Percentiles rank a stretch among this genome's conserved stretches.
Evolutionary conservation across 2,329 filamentous ascomycete species (phyloP).

Genomic region (Pseudogymnoascus sp.): DNA sequence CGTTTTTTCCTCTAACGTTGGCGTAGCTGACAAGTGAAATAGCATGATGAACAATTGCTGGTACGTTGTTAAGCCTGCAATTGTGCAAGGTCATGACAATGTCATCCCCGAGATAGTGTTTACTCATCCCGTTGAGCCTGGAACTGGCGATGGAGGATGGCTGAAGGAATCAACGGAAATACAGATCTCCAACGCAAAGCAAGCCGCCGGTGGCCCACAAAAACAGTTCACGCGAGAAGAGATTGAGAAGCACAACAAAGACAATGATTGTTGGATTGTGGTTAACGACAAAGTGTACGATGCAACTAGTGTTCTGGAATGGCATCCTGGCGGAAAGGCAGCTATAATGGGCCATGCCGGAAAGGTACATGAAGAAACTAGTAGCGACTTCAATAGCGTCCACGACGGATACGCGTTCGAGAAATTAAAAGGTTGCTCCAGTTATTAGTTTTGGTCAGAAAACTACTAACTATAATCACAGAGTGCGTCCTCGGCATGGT

Average conservation of each 20-base stretch:
- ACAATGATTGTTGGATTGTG: slow-evolving; percentile 45
- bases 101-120: slow-evolving; percentile 31
- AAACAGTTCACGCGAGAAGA: slow-evolving; percentile 46
- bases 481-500: slow-evolving; percentile 43
- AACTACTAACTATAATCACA: slow-evolving; percentile 16
- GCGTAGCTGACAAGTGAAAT: background rate
- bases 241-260: slow-evolving; percentile 42
- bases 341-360: slow-evolving; percentile 42
- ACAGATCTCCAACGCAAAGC: slow-evolving; percentile 36
- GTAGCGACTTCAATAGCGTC: slow-evolving; percentile 40
- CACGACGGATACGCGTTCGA: slow-evolving; percentile 43
- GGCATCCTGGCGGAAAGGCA: slow-evolving; percentile 42
- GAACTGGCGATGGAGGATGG: slow-evolving; percentile 39
- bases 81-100: slow-evolving; percentile 23
- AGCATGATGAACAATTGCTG: slow-evolving; percentile 48
- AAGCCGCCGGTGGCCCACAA: slow-evolving; percentile 35
- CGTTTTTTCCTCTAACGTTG: background rate
- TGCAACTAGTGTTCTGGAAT: slow-evolving; percentile 37
- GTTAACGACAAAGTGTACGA: slow-evolving; percentile 45
- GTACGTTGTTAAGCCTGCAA: slow-evolving; percentile 35
- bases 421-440: slow-evolving; percentile 35
- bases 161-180: slow-evolving; percentile 41
- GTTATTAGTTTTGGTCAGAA: background rate
- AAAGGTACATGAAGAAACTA: slow-evolving; percentile 40
- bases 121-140: slow-evolving; percentile 39